Conservation (phyloP, 306 rosid genomes). For the Astragalus glycyphyllos region DNA sequence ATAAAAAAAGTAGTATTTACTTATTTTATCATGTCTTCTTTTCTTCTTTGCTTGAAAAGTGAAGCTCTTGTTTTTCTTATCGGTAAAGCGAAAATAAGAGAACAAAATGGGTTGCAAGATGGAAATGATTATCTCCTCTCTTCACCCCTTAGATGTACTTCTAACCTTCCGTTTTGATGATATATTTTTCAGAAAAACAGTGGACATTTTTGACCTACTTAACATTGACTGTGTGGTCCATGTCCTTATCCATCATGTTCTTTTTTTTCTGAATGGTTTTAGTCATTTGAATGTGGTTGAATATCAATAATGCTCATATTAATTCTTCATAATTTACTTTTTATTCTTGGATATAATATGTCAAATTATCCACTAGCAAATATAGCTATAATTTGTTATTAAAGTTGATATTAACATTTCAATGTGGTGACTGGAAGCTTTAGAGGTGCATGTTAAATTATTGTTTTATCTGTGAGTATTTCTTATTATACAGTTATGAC, state of each 20-base stretch:
- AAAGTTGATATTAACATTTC: constrained; percentile 4
- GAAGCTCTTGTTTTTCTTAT: constrained; percentile 10
- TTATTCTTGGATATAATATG: not conserved
- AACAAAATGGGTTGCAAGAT: constrained; percentile 31
- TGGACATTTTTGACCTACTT: constrained; percentile 2
- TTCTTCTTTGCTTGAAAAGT: not conserved
- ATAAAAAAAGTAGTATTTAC: not conserved
- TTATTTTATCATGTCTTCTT: not conserved
- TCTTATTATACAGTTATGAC: constrained; percentile 10
- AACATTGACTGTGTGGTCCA: constrained; percentile 6
- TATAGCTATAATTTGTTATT: not conserved
- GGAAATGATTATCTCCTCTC: constrained; percentile 1
- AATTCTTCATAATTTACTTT: not conserved
- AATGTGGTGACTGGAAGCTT: not conserved
- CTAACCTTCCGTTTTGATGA: not conserved
- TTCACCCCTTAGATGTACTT: constrained; percentile 24
- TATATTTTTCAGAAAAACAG: not conserved
- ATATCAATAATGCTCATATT: constrained; percentile 6
- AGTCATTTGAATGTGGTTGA: constrained; percentile 5
- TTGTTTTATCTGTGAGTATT: constrained; percentile 17
- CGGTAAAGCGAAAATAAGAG: constrained; percentile 20
- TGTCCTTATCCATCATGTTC: not conserved
- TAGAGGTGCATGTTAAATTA: constrained; percentile 3
- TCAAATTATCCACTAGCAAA: constrained; percentile 1
- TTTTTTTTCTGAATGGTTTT: not conserved